Evolutionary conservation across 2,329 filamentous ascomycete species (phyloP).

Genomic region (Myotisia sp.): DNA sequence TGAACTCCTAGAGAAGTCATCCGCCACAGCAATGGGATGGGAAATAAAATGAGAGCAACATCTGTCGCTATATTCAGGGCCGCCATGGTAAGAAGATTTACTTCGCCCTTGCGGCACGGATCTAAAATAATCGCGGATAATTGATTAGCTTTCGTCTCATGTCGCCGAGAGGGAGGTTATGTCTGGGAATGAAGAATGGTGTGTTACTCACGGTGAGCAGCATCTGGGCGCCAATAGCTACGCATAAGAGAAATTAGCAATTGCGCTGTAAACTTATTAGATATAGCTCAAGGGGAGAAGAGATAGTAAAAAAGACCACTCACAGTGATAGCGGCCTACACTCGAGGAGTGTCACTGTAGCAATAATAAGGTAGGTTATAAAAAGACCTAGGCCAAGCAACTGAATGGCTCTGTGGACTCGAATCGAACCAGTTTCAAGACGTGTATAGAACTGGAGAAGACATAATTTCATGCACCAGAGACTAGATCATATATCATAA

Average conservation of each 20-base stretch:
- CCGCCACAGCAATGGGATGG: conserved; percentile 13
- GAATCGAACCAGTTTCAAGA: conserved; percentile 11
- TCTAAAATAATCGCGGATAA: conserved; percentile 4
- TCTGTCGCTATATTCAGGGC: conserved; percentile 12
- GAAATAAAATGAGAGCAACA: conserved; percentile 12
- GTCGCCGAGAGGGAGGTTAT: background rate
- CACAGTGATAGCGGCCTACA: conserved; percentile 10
- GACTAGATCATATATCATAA: no score
- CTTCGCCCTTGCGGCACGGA: conserved; percentile 9
- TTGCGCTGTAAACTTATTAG: no score
- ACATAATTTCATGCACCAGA: conserved; percentile 13
- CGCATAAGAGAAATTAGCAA: background rate
- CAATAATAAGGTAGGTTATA: conserved; percentile 8
- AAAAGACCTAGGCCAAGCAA: conserved; percentile 9
- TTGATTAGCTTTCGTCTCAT: no score
- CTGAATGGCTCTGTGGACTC: conserved; percentile 11
- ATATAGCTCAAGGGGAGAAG: background rate
- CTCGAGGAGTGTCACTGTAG: conserved; percentile 11
- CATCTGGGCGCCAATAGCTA: conserved; percentile 7
- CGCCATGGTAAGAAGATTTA: conserved; percentile 11
- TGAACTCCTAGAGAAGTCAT: conserved; percentile 11
- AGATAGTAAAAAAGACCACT: background rate
- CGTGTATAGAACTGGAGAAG: conserved; percentile 12
- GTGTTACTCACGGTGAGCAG: background rate
- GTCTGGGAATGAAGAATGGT: background rate